Percentiles rank a stretch among this genome's conserved stretches.
Evolutionary conservation across 257 asterid species (phyloP).

Genomic region (Salvia miltiorrhiza): DNA sequence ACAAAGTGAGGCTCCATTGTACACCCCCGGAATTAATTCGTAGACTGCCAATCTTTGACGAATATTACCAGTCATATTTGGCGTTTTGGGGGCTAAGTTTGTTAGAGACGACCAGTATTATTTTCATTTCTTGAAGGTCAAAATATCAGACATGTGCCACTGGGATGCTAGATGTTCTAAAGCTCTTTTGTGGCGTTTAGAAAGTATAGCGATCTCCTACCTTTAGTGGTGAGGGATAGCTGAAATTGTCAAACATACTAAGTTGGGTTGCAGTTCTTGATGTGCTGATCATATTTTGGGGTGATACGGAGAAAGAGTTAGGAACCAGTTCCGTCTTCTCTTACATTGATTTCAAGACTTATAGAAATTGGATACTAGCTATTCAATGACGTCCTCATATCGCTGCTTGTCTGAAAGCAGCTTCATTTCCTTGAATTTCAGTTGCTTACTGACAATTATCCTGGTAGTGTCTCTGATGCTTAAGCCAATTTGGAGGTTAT

Average conservation of each 20-base stretch:
- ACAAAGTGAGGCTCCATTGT: constrained; percentile 25
- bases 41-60: constrained; percentile 25
- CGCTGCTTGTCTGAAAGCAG: constrained; percentile 16
- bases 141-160: constrained; percentile 27
- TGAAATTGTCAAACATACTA: not conserved
- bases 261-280: constrained; percentile 17
- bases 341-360: constrained; percentile 14
- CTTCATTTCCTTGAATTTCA: constrained; percentile 19
- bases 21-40: constrained; percentile 27
- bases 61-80: constrained; percentile 16
- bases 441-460: constrained; percentile 23
- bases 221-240: constrained; percentile 25
- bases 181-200: constrained; percentile 23
- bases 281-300: constrained; percentile 9
- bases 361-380: constrained; percentile 13
- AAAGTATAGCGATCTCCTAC: constrained; percentile 23
- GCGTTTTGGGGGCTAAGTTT: constrained; percentile 21
- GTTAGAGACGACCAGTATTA: constrained; percentile 14
- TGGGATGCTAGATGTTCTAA: constrained; percentile 21
- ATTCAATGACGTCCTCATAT: not conserved
- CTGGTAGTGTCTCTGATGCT: constrained; percentile 25
- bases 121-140: constrained; percentile 23
- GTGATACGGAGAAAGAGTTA: constrained; percentile 10
- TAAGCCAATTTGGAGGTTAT: constrained; percentile 27
- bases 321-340: constrained; percentile 13